A percentile compares a stretch with the other conserved stretches of the same genome.
phyloP scores from a whole-genome alignment of 495 filamentous ascomycete species.

The Neurospora sp. region DNA sequence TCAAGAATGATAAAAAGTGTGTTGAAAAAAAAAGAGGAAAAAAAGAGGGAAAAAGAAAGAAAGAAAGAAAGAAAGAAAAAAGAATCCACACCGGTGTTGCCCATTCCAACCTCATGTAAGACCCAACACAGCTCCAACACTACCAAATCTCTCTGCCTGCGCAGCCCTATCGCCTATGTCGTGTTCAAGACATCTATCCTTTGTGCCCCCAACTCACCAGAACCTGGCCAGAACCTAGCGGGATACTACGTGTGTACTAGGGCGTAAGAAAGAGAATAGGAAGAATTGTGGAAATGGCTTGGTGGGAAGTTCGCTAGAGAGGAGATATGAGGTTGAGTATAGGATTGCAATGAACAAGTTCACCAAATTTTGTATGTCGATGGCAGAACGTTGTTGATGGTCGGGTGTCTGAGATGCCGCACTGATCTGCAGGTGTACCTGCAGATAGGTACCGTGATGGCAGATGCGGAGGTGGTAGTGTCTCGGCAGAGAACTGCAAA shows the following conservation, averaged over 20 bases:
- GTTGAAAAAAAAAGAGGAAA: too few relatives aligned
- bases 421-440: neutral
- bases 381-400: neutral
- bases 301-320: neutral
- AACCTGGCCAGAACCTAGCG: neutral
- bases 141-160: too few relatives aligned
- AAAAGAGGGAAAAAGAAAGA: too few relatives aligned
- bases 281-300: neutral
- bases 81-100: too few relatives aligned
- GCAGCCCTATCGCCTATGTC: too few relatives aligned
- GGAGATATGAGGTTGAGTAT: neutral
- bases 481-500: neutral
- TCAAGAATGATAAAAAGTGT: too few relatives aligned
- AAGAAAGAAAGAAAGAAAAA: too few relatives aligned
- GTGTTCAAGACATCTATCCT: too few relatives aligned
- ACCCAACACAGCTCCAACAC: too few relatives aligned
- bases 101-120: too few relatives aligned
- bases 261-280: neutral
- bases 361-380: neutral
- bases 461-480: neutral
- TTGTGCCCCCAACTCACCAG: too few relatives aligned
- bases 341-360: neutral
- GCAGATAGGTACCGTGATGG: neutral
- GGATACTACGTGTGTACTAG: slow-evolving; percentile 22
- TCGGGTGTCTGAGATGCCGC: neutral